These are phyloP conservation scores for Oryza coarctata DNA, from an alignment of 176 grass and related monocot genomes.

Conservation along the genomic window DNA sequence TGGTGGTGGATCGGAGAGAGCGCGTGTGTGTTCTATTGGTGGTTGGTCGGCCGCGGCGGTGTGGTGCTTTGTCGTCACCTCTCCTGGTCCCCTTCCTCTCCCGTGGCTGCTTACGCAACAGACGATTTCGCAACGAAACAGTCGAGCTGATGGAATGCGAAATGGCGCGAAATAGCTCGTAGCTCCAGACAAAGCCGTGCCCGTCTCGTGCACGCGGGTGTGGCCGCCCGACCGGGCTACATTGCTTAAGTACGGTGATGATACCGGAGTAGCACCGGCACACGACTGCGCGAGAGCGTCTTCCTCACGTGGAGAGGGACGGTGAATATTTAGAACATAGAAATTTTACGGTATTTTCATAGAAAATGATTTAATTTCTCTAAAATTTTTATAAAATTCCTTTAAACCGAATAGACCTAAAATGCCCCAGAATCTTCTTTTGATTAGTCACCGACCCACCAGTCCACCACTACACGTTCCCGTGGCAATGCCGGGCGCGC, in stretches of 20 bases:
- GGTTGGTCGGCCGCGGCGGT: not conserved
- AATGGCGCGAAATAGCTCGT: not conserved
- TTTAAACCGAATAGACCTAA: too few relatives aligned
- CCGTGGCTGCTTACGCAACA: not conserved
- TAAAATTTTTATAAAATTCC: too few relatives aligned
- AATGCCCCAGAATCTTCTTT: too few relatives aligned
- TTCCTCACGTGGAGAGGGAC: not conserved
- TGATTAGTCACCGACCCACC: not conserved
- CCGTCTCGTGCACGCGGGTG: not conserved
- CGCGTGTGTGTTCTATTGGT: not conserved
- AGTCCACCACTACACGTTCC: not conserved
- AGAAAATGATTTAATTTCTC: too few relatives aligned
- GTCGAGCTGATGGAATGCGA: not conserved
- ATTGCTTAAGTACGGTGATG: not conserved
- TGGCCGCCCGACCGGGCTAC: too few relatives aligned
- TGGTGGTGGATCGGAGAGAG: constrained; percentile 7
- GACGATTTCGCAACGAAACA: not conserved
- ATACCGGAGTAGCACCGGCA: not conserved
- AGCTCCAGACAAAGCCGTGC: not conserved
- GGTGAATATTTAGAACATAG: too few relatives aligned
- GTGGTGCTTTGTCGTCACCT: not conserved
- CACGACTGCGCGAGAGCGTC: not conserved
- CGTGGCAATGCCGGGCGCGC: not conserved
- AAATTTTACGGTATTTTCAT: too few relatives aligned
- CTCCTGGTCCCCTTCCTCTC: not conserved